Base-by-base conservation (phyloP, 1,139 yeast genomes). In the Diutina pseudorugosa region DNA sequence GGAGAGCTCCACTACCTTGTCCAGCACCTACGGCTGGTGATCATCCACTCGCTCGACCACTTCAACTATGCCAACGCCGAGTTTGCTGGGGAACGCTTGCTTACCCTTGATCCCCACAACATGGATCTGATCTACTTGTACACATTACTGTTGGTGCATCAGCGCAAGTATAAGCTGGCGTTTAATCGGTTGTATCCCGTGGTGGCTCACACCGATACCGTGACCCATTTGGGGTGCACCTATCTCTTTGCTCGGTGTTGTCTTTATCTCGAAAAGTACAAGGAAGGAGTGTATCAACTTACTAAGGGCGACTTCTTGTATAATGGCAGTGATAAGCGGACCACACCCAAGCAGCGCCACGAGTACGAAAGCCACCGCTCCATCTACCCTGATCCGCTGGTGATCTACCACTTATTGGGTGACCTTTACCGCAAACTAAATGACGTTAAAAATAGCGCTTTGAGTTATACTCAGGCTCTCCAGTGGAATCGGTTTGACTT, bases 401-500 rank as follows among this genome's bases (percentile, higher is more conserved):
- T 84, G 0, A 70, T 85, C 30, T 80, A 78, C 62, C 80, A 80
- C 57, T 63, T 90, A 40, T 67, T 89, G 55, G 98, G 95, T 0
- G 85, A 83, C 57, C 69, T 91, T 52, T 83, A 85, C 62, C 68
- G 67, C 20, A 75, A 76, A 9, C 65, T 74, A 11, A 60, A 59
- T 42, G 89, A 85, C 61, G 64, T 72, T 8, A 79, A 82, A 57
- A 80, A 82, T 55, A 83, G 95, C 53, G 78, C 85, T 0, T 69
- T 83, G 52, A 77, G 81, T 60, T 87, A 83, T 65, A 77, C 87
- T 0, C 79, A 77, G 57, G 87, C 94, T 0, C 71, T 89, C 54
- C 79, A 80, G 55, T 67, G 75, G 55, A 87, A 93, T 63, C 96
- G 95, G 25, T 88, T 75, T 63, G 75, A 89, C 52, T 90, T 94